A percentile compares a stretch with the other conserved stretches of the same genome.
phyloP scores from a whole-genome alignment of 495 filamentous ascomycete species.

The Hamigera avellanea region DNA sequence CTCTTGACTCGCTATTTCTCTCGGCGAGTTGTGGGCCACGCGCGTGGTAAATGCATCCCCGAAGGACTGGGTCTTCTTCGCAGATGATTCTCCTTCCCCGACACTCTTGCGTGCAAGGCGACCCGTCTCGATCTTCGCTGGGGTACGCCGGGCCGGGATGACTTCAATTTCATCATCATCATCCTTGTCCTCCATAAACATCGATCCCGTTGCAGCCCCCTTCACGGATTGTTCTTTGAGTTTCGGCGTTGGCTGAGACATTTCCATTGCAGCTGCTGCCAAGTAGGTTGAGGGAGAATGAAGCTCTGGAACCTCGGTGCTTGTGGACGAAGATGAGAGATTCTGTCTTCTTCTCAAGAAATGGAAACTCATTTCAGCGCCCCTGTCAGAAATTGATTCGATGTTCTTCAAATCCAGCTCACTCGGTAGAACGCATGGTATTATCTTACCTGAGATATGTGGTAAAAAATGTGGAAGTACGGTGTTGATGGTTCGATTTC shows the following conservation, averaged over 20 bases:
- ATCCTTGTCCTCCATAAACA: constrained; percentile 16
- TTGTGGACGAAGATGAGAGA: constrained; percentile 9
- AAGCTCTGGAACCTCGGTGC: constrained; percentile 7
- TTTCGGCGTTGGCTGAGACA: constrained; percentile 9
- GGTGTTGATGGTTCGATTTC: no score
- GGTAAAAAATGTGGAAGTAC: no score
- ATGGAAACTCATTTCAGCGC: constrained; percentile 3
- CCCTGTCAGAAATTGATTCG: background rate
- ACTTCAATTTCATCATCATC: constrained; percentile 17
- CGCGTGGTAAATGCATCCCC: constrained; percentile 47
- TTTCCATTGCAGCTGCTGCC: constrained; percentile 3
- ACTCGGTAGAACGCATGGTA: no score
- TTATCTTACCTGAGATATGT: no score
- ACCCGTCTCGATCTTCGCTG: constrained; percentile 7
- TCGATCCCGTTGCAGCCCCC: constrained; percentile 8
- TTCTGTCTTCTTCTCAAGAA: constrained; percentile 8
- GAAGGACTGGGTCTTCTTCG: constrained; percentile 41
- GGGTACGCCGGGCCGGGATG: constrained; percentile 1
- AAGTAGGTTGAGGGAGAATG: constrained; percentile 13
- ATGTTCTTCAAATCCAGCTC: no score
- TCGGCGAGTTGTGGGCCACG: constrained; percentile 36
- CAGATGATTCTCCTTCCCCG: constrained; percentile 15
- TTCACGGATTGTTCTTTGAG: constrained; percentile 8
- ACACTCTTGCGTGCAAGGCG: constrained; percentile 5
- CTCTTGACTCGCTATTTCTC: constrained; percentile 49